These are phyloP conservation scores for Dalbergia oliveri DNA, from an alignment of 306 rosid genomes.

Conservation along the genomic window DNA sequence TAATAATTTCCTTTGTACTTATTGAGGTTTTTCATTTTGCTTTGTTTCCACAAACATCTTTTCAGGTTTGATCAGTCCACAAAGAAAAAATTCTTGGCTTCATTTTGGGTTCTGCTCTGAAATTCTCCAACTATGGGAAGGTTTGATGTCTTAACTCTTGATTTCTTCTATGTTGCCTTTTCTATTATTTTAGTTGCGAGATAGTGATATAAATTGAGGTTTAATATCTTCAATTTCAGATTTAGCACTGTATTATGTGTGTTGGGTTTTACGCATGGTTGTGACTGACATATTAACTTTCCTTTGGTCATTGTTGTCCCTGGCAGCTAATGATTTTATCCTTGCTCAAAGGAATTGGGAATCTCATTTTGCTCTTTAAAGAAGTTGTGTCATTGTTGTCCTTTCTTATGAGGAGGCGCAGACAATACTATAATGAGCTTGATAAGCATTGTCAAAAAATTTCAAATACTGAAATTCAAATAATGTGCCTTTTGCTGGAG, in stretches of 20 bases:
- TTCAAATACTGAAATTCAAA: conserved; percentile 69
- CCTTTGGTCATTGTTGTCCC: conserved; percentile 38
- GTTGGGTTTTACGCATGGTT: conserved; percentile 11
- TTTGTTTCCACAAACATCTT: conserved; percentile 5
- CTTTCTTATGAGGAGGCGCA: conserved; percentile 62
- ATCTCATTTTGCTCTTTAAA: conserved; percentile 57
- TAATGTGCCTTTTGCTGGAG: conserved; percentile 84
- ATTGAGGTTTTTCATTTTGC: background rate
- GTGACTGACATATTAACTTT: conserved; percentile 5
- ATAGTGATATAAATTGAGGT: conserved; percentile 8
- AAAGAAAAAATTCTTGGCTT: conserved; percentile 67
- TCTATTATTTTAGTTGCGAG: conserved; percentile 18
- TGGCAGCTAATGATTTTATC: conserved; percentile 85
- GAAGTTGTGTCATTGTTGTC: conserved; percentile 66
- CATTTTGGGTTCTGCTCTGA: conserved; percentile 72
- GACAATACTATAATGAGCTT: conserved; percentile 47
- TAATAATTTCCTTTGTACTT: background rate
- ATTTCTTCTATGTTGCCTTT: conserved; percentile 9
- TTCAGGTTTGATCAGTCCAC: conserved; percentile 86
- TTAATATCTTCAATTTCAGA: conserved; percentile 11
- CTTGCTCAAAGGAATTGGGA: conserved; percentile 82
- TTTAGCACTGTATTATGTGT: conserved; percentile 9
- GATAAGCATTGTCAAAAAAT: conserved; percentile 53
- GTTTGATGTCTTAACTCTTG: conserved; percentile 55
- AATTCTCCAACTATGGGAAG: conserved; percentile 82